Percentiles rank a stretch among this genome's conserved stretches.
Evolutionary conservation across 352 stramenopile species (phyloP).

Genomic region (Peronospora destructor): DNA sequence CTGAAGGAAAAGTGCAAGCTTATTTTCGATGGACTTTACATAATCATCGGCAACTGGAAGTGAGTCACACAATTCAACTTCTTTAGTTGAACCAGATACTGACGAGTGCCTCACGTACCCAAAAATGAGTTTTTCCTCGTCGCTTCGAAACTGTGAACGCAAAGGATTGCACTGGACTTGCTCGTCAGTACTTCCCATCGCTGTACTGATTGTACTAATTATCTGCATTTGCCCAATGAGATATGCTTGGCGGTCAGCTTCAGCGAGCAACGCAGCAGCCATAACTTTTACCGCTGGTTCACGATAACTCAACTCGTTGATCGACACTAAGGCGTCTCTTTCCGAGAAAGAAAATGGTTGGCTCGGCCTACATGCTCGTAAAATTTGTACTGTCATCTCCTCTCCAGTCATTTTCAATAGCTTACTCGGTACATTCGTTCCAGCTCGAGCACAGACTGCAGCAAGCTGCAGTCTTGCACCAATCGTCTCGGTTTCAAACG

Average conservation of each 20-base stretch:
- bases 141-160: conserved; percentile 19
- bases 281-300: conserved; percentile 37
- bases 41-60: conserved; percentile 17
- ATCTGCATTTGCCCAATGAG: conserved; percentile 16
- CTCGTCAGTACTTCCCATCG: conserved; percentile 11
- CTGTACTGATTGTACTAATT: conserved; percentile 1
- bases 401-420: conserved; percentile 37
- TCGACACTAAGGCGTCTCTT: conserved; percentile 12
- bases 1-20: conserved; percentile 14
- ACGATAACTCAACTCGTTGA: conserved; percentile 27
- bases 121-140: conserved; percentile 19
- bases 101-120: conserved; percentile 5
- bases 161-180: conserved; percentile 20
- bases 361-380: conserved; percentile 33
- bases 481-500: not conserved
- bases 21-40: conserved; percentile 16
- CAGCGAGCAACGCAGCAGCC: conserved; percentile 19
- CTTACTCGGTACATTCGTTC: conserved; percentile 18
- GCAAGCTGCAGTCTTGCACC: not conserved
- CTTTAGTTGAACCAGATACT: not conserved
- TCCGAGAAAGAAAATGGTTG: conserved; percentile 26
- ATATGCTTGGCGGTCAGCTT: conserved; percentile 22
- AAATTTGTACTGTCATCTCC: conserved; percentile 34
- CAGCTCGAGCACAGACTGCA: not conserved
- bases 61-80: conserved; percentile 3